Base-by-base conservation (phyloP, 768 basidiomycete genomes). In the Lactifluus volemus region DNA sequence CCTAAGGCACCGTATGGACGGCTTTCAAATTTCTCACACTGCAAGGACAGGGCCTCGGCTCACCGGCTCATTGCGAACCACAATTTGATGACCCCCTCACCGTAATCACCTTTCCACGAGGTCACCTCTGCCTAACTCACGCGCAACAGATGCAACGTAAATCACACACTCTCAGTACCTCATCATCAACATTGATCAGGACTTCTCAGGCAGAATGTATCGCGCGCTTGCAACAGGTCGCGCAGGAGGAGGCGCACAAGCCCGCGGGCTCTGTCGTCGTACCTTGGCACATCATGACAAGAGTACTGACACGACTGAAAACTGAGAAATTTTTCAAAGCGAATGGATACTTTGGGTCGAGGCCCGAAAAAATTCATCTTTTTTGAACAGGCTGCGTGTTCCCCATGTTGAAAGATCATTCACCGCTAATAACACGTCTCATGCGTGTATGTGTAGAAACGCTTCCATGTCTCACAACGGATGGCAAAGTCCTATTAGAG, bases 251-350 rank as follows among this genome's bases (percentile, higher is more conserved):
- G 63, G 71, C 68, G 52, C 70, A 73, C 42, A 84, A 84, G 68
- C 73, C 81, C 15, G 70, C 74, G 17, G 83, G 81, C 52, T 81
- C 83, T 1, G 89, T 92, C 55, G 72, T 83, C 55, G 84, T 98
- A 59, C 91, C 92, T 41, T 98, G 97, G 97, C 98, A 98, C 76
- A 85, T 99, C 69, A 99, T 99, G 97, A 98, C 96, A 59, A 94
- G 91, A 70, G 95, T 95, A 25, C 97, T 96, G 42, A 99, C 97
- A 39, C 84, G 93, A 65, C 78, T 74, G 44, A 89, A 87, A 5
- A 98, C 97, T 25, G 89, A 92, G 72, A 76, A 75, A 30, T 98
- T 88, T 79, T 98, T 98, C 75, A 76, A 75, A 63, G 76, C 81
- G 62, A 80, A 93, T 74, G 71, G 73, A 3, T 89, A 80, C 76